These are phyloP conservation scores for Chlorophyllum brunneum DNA, from an alignment of 768 basidiomycete genomes.

Conservation along the genomic window DNA sequence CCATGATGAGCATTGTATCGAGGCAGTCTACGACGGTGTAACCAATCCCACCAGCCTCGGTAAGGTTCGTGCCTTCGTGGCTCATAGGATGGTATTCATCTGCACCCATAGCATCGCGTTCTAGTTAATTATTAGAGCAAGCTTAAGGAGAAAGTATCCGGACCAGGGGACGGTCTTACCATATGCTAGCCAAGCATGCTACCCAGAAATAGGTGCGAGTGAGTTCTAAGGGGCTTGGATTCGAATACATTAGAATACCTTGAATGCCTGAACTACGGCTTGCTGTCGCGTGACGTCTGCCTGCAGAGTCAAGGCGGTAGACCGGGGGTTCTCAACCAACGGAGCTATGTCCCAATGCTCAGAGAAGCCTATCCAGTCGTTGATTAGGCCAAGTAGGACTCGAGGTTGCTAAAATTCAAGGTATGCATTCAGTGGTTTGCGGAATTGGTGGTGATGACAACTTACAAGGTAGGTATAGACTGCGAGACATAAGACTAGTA, in stretches of 20 bases:
- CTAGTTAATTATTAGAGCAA: conserved; percentile 32
- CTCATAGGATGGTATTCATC: conserved; percentile 92
- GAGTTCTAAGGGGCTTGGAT: too few species aligned
- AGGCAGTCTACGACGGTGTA: conserved; percentile 87
- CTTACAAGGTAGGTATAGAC: conserved; percentile 13
- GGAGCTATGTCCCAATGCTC: conserved; percentile 33
- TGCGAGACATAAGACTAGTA: conserved; percentile 2
- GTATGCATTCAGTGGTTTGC: conserved; percentile 13
- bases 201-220: conserved; percentile 6
- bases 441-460: neutral
- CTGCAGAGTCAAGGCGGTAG: conserved; percentile 19
- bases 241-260: conserved; percentile 35
- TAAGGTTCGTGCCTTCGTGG: conserved; percentile 72
- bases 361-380: conserved; percentile 38
- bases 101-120: conserved; percentile 84
- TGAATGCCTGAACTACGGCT: conserved; percentile 77
- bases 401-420: conserved; percentile 1
- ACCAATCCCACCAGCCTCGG: conserved; percentile 75
- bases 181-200: conserved; percentile 88
- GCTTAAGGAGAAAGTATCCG: neutral
- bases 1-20: conserved; percentile 87
- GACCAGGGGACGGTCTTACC: conserved; percentile 43
- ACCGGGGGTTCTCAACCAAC: conserved; percentile 12
- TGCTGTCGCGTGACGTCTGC: conserved; percentile 63
- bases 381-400: conserved; percentile 23